Base-by-base conservation (phyloP, 768 basidiomycete genomes). In the Macrolepiota albuminosa region DNA sequence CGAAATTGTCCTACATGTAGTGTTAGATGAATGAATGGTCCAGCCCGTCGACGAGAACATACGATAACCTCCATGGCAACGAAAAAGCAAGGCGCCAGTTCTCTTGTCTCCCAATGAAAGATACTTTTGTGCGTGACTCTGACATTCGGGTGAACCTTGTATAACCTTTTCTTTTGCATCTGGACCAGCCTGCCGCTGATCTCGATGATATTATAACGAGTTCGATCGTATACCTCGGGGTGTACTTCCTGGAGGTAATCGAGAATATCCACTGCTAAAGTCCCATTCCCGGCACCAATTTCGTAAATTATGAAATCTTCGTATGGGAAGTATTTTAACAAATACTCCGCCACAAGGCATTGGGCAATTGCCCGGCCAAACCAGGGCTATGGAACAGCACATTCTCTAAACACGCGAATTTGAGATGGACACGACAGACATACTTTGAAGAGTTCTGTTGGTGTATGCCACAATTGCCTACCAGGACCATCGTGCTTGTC, bases 211-310 rank as follows among this genome's bases (percentile, higher is more conserved):
- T 89, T 85, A 74, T 99, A 99, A 16, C 84, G 83, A 18, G 95
- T 97, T 21, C 93, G 84, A 59, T 93, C 92, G 71, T 95, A 98
- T 4, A 98, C 93, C 42, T 95, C 93, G 0, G 94, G 94, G 68
- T 95, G 86, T 45, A 85, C 77, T 50, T 84, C 80, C 24, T 80
- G 84, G 34, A 99, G 73, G 67, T 85, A 91, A 70, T 92, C 81
- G 58, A 99, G 86, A 55, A 97, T 86, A 70, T 98, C 89, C 72
- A 84, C 75, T 34, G 96, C 95, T 58, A 99, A 81, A 1, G 96
- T 96, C 13, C 97, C 97, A 68, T 99, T 99, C 45, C 97, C 97
- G 2, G 95, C 97, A 39, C 97, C 97, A 66, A 99, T 89, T 73
- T 99, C 97, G 77, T 98, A 98, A 55, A 99, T 87, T 63, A 91